Evolutionary conservation across 2,329 filamentous ascomycete species (phyloP), one percentile per base, ranked within the genome.

Genomic region (Cryphonectria carpinicola): DNA sequence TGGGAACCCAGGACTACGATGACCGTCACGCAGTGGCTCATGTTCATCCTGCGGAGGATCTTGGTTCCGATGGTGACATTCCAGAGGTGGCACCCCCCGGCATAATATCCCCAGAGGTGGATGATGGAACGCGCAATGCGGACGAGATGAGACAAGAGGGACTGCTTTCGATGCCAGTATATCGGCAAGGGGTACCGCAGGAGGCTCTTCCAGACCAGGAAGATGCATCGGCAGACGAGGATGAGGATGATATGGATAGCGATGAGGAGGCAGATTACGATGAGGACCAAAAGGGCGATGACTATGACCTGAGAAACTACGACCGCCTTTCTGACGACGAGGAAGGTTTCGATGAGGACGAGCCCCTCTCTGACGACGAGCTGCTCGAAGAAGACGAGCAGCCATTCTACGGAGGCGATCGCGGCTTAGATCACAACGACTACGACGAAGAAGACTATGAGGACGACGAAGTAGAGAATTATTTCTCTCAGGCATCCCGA

Each of bases 221-320:
- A 64, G 66, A 71, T 10, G 72, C 66, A 8, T 67, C 74, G 1
- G 75, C 75, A 0, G 72, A 71, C 11, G 76, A 77, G 39, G 74
- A 73, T 4, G 74, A 76, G 14, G 64, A 68, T 14, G 76, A 75
- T 19, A 70, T 73, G 65, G 65, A 68, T 41, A 68, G 72, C 43
- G 75, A 74, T 19, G 76, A 78, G n/a, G 74, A 75, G 32, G 76
- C 76, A 19, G 75, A 73, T 41, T 75, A 75, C 62, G 80, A 81
- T 2, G 74, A 76, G 39, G 73, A 77, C n/a, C 70, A 76, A 28
- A 74, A 74, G 66, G 76, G 75, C 8, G 75, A 77, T 39, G 78
- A 80, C 65, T 79, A 79, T 67, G 78, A 79, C 11, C 74, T 76
- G 71, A 72, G 77, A n/a, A 76, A 76, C 43, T 78, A 79, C n/a